Evolutionary conservation across 331 rosid species (phyloP).

Genomic region (Rosa hybrid): DNA sequence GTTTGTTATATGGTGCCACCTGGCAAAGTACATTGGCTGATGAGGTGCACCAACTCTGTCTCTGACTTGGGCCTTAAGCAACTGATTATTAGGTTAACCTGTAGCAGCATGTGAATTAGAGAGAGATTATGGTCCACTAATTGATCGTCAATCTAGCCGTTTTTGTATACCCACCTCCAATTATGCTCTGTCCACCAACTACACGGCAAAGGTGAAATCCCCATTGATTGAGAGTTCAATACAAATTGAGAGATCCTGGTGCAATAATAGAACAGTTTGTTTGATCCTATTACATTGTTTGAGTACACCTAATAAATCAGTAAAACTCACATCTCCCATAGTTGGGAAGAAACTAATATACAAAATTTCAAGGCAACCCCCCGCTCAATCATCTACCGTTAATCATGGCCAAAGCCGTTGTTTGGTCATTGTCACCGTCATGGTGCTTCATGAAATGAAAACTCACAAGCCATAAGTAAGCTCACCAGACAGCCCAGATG

Average conservation of each 20-base stretch:
- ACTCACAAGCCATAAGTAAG: background rate
- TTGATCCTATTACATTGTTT: background rate
- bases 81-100: background rate
- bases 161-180: background rate
- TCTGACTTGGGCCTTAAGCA: slow-evolving; percentile 2
- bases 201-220: background rate
- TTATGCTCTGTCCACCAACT: background rate
- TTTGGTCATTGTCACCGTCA: background rate
- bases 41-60: slow-evolving; percentile 3
- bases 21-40: background rate
- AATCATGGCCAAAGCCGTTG: background rate
- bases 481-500: slow-evolving; percentile 1
- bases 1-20: background rate
- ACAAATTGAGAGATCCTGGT: background rate
- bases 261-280: background rate
- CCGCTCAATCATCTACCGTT: background rate
- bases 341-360: background rate
- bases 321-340: background rate
- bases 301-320: slow-evolving; percentile 10
- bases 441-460: background rate
- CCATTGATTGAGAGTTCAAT: background rate
- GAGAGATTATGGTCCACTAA: background rate
- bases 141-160: background rate
- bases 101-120: background rate
- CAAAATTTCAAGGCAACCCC: slow-evolving; percentile 5